phyloP scores from a whole-genome alignment of 768 basidiomycete genomes.

The Galerina marginata region DNA sequence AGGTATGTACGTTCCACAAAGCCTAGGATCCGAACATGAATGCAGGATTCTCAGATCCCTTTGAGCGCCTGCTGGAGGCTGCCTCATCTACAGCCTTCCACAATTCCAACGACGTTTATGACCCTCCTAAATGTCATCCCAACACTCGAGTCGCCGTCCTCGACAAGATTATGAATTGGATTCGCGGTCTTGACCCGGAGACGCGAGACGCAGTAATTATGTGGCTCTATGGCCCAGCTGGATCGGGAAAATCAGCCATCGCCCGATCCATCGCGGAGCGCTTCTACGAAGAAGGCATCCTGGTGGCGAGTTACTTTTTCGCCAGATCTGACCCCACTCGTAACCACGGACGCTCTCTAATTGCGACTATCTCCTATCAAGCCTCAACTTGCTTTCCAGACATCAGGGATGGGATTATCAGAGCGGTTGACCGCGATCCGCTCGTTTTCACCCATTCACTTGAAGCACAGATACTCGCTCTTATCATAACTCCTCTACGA shows the following conservation, averaged over 20 bases:
- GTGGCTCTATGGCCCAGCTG: constrained; percentile 8
- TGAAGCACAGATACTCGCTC: background rate
- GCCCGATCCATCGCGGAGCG: background rate
- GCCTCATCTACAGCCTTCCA: too few species aligned
- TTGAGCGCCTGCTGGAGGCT: too few species aligned
- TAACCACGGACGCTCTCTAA: background rate
- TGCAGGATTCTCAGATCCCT: too few species aligned
- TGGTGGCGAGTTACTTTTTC: constrained; percentile 1
- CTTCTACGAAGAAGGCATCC: background rate
- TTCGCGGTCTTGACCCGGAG: background rate
- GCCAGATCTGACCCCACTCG: background rate
- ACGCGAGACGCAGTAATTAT: background rate
- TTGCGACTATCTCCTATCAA: background rate
- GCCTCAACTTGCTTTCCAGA: background rate
- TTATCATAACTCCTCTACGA: background rate
- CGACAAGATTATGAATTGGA: background rate
- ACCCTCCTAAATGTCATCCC: background rate
- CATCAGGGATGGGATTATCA: background rate
- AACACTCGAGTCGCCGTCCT: background rate
- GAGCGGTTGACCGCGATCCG: background rate
- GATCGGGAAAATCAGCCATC: constrained; percentile 3
- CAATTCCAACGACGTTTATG: background rate
- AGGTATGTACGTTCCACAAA: too few species aligned
- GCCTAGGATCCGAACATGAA: too few species aligned
- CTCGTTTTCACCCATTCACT: background rate